Evolutionary conservation across 1,139 yeast genomes (phyloP).

Genomic region (Candida dubliniensis): DNA sequence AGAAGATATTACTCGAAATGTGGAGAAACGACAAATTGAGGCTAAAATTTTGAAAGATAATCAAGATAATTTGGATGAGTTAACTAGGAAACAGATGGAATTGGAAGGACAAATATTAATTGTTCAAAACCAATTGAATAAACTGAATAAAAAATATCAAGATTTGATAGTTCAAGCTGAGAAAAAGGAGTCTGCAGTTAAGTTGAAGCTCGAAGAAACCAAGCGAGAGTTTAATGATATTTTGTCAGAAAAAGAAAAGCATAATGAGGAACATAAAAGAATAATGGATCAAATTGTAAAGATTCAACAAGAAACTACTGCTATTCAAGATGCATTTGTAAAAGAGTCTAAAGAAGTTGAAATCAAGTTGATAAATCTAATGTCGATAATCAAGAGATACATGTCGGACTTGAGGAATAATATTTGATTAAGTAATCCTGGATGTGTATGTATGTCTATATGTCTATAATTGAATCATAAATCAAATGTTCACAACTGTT

Average conservation of each 20-base stretch:
- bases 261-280: slow-evolving; percentile 52
- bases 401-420: slow-evolving; percentile 21
- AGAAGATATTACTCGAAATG: slow-evolving; percentile 58
- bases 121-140: slow-evolving; percentile 51
- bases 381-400: slow-evolving; percentile 46
- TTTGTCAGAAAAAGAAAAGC: slow-evolving; percentile 49
- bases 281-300: slow-evolving; percentile 48
- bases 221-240: slow-evolving; percentile 49
- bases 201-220: slow-evolving; percentile 44
- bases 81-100: slow-evolving; percentile 46
- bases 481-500: background rate
- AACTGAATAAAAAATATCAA: slow-evolving; percentile 53
- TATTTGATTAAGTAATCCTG: slow-evolving; percentile 1
- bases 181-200: slow-evolving; percentile 45
- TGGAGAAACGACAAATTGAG: slow-evolving; percentile 48
- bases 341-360: slow-evolving; percentile 55
- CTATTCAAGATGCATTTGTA: slow-evolving; percentile 47
- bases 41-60: slow-evolving; percentile 36
- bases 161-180: slow-evolving; percentile 51
- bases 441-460: slow-evolving; percentile 2
- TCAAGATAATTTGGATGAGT: slow-evolving; percentile 50
- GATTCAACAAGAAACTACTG: slow-evolving; percentile 48
- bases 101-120: slow-evolving; percentile 51
- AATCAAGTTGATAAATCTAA: slow-evolving; percentile 54
- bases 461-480: background rate